Conservation (phyloP, 163 green algal species). For the Trebouxiophyceae sp. region DNA sequence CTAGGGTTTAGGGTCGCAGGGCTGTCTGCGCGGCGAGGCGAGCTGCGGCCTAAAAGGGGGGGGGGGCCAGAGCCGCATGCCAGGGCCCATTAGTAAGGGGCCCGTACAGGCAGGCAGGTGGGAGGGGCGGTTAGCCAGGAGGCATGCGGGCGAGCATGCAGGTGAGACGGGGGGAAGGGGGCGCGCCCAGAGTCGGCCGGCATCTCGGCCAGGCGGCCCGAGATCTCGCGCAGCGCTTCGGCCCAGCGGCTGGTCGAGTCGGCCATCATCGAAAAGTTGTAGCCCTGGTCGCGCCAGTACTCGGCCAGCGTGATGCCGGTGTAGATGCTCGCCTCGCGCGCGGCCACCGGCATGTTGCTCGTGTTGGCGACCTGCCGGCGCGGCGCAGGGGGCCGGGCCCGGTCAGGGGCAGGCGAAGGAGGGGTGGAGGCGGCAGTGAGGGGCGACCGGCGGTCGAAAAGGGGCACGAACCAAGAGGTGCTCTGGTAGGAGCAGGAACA, state of each 20-base stretch:
- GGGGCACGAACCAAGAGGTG: too few relatives aligned
- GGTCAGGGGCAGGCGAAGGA: not conserved
- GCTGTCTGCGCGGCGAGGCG: too few relatives aligned
- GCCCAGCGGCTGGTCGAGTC: conserved; percentile 97
- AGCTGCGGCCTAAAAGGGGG: too few relatives aligned
- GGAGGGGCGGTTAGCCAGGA: too few relatives aligned
- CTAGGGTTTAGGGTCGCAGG: not conserved
- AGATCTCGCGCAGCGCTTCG: conserved; percentile 96
- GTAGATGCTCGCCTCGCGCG: conserved; percentile 99
- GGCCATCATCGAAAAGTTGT: conserved; percentile 99
- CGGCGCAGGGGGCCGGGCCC: not conserved
- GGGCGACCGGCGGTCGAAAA: too few relatives aligned
- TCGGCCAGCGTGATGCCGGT: conserved; percentile 98
- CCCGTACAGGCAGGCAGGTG: too few relatives aligned
- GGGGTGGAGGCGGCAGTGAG: not conserved
- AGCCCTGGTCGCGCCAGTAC: conserved; percentile 99
- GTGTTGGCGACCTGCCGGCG: conserved; percentile 88
- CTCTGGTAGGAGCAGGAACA: too few relatives aligned
- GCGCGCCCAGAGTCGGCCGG: conserved; percentile 77
- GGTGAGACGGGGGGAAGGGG: too few relatives aligned
- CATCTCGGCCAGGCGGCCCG: conserved; percentile 97
- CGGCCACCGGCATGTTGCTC: conserved; percentile 98
- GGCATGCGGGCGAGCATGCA: too few relatives aligned
- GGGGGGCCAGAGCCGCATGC: too few relatives aligned
- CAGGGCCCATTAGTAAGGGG: too few relatives aligned